Evolutionary conservation across 2,329 filamentous ascomycete genomes (phyloP).

Genomic region (Drechslera avenae): DNA sequence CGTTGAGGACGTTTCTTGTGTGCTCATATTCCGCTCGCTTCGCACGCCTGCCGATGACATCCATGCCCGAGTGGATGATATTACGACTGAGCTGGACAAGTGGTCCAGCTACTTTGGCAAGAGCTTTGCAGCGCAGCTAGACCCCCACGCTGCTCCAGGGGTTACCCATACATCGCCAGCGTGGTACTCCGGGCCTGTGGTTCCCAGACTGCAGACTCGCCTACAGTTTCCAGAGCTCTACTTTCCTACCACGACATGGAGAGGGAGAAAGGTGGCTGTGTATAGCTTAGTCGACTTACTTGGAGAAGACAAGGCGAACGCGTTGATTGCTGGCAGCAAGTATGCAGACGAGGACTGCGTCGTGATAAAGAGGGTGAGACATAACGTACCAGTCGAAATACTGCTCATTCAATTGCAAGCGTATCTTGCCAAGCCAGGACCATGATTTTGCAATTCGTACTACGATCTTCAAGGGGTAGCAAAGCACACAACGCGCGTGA

Average conservation of each 20-base stretch:
- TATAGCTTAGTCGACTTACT: conserved; percentile 45
- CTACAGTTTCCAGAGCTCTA: conserved; percentile 38
- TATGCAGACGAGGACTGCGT: conserved; percentile 33
- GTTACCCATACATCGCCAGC: conserved; percentile 31
- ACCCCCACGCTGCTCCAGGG: conserved; percentile 30
- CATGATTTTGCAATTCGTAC: conserved; percentile 9
- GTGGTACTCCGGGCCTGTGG: conserved; percentile 37
- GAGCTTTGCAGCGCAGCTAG: conserved; percentile 20
- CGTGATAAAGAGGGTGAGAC: conserved; percentile 34
- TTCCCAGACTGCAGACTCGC: conserved; percentile 35
- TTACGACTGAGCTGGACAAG: conserved; percentile 29
- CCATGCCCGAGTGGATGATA: conserved; percentile 18
- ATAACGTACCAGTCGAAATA: conserved; percentile 38
- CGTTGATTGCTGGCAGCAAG: conserved; percentile 30
- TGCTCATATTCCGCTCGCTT: conserved; percentile 35
- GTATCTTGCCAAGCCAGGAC: conserved; percentile 33
- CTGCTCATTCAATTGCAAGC: conserved; percentile 41
- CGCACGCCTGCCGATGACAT: conserved; percentile 33
- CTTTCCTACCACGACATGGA: conserved; percentile 38
- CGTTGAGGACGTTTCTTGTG: conserved; percentile 37
- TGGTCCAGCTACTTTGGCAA: conserved; percentile 26
- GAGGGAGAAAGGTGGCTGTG: conserved; percentile 38
- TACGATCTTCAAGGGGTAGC: no score
- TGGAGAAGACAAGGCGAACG: conserved; percentile 32
- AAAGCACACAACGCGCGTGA: no score